Percentiles rank a stretch among this genome's conserved stretches.
phyloP scores from a whole-genome alignment of 2,329 filamentous ascomycete species.

The Fusarium sublunatum region DNA sequence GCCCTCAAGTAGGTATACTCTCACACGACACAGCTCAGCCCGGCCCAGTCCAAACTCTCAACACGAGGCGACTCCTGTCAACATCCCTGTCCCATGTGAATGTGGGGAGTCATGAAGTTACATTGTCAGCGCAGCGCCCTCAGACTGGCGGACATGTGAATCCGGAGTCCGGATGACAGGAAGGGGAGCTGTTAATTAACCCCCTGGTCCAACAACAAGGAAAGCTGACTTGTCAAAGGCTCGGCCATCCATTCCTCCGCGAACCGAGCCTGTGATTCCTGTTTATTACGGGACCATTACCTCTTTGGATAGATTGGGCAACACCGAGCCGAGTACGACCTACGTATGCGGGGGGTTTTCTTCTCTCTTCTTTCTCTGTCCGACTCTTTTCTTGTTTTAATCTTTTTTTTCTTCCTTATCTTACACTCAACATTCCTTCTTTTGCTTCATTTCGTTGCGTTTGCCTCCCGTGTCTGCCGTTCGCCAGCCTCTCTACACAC shows the following conservation, averaged over 20 bases:
- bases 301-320: constrained; percentile 38
- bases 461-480: constrained; percentile 9
- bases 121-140: constrained; percentile 9
- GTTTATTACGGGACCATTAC: constrained; percentile 33
- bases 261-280: constrained; percentile 24
- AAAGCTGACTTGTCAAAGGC: constrained; percentile 36
- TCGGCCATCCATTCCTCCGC: constrained; percentile 29
- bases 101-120: constrained; percentile 24
- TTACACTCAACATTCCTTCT: constrained; percentile 8
- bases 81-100: constrained; percentile 27
- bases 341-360: constrained; percentile 27
- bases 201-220: constrained; percentile 21
- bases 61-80: neutral
- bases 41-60: too few species aligned
- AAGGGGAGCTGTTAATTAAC: neutral
- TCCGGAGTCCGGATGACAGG: constrained; percentile 22
- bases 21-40: neutral
- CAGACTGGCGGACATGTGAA: constrained; percentile 32
- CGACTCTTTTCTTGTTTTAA: constrained; percentile 8
- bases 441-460: constrained; percentile 19
- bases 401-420: constrained; percentile 10
- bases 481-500: constrained; percentile 1
- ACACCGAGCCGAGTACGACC: constrained; percentile 30
- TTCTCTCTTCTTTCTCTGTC: constrained; percentile 7
- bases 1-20: neutral